Base-by-base conservation (phyloP, 2,329 filamentous ascomycete genomes). In the Volutella citrinella region DNA sequence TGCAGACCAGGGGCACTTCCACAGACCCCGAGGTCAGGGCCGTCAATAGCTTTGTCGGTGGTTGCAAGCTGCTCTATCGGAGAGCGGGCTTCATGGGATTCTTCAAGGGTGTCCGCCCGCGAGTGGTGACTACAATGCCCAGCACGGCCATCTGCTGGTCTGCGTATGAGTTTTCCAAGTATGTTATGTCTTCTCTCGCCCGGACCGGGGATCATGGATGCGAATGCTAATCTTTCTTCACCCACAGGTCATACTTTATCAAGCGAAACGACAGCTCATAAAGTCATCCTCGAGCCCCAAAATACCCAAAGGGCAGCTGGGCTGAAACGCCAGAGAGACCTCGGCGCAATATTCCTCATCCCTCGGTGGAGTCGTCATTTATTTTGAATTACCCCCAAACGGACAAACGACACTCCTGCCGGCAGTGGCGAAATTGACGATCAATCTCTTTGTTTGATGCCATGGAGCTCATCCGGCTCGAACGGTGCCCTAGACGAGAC, bases 131-230 rank as follows among this genome's bases (percentile, higher is more conserved):
- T 10, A 95, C 93, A 3, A 97, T 97, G 85, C 93, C 93, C 14
- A 96, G 90, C 67, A 98, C 93, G 20, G 93, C 93, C n/a, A 98
- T 98, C 57, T 98, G 93, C 74, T 98, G 93, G 93, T 93, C 79
- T 23, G 78, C 78, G 19, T 83, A 83, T 50, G 79, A 83, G 54
- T 79, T 79, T 44, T 82, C 76, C 50, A 83, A 83, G 79, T 82
- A 64, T 54, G 76, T 66, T 15, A 3, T n/a, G 10, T 9, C 10
- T 14, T 10, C 24, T 3, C 10, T n/a, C 12, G 10, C 16, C 14
- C 16, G 11, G 9, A 11, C 15, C 14, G 3, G n/a, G 10, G 10
- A 15, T n/a, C 19, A 10, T 16, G 10, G 12, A 10, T 17, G 10
- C 11, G 21, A 16, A 30, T 29, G 11, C 39, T 49, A 26, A 43